These are phyloP conservation scores for Dactylellina haptotyla DNA, from an alignment of 2,329 filamentous ascomycete species.

Conservation along the genomic window DNA sequence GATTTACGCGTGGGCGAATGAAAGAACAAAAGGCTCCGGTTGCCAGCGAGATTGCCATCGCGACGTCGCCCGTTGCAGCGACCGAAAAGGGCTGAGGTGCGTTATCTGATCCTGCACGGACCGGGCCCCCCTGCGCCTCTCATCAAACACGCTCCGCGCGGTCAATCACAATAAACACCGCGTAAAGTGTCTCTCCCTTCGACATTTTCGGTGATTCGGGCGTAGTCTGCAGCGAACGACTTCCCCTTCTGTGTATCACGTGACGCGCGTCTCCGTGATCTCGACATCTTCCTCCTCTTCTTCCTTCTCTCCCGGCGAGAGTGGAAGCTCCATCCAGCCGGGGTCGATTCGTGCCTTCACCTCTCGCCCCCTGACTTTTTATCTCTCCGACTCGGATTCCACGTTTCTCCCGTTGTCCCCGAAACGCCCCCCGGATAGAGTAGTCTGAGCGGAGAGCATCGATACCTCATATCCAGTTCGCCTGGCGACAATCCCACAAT, in stretches of 20 bases:
- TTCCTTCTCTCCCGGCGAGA: neutral
- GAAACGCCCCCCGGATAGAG: neutral
- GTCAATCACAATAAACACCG: slow-evolving; percentile 14
- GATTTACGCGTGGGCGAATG: neutral
- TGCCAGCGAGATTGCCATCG: slow-evolving; percentile 14
- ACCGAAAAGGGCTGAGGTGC: neutral
- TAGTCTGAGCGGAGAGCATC: neutral
- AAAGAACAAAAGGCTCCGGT: neutral
- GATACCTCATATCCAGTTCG: slow-evolving; percentile 3
- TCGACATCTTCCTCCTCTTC: neutral
- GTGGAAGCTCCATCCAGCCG: neutral
- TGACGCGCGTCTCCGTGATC: slow-evolving; percentile 4
- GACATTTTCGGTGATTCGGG: neutral
- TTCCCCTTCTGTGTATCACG: neutral
- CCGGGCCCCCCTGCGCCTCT: neutral
- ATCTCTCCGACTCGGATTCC: neutral
- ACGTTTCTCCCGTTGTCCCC: neutral
- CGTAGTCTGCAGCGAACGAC: neutral
- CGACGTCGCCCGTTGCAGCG: no score
- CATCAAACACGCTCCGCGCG: slow-evolving; percentile 12
- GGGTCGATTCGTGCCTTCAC: neutral
- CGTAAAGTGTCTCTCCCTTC: neutral
- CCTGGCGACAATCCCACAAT: no score
- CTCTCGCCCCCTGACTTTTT: neutral
- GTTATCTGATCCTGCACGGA: slow-evolving; percentile 42